phyloP scores from a whole-genome alignment of 768 basidiomycete genomes.

The Mycena epipterygia region DNA sequence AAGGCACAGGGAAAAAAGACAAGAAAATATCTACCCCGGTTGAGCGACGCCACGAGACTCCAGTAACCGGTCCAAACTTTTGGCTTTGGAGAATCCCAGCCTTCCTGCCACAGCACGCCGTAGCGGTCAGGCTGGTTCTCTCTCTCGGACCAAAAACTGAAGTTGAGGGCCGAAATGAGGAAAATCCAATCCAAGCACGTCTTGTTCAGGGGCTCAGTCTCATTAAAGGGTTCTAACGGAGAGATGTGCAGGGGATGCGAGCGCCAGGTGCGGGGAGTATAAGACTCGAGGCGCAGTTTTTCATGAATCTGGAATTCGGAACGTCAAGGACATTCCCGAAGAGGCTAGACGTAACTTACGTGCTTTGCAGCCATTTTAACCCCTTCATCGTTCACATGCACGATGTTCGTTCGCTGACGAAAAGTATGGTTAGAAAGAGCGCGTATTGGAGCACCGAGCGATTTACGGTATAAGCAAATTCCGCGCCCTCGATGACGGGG shows the following conservation, averaged over 20 bases:
- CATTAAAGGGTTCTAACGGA: constrained; percentile 74
- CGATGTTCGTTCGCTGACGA: constrained; percentile 73
- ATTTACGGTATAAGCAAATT: constrained; percentile 70
- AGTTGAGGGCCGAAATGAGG: constrained; percentile 88
- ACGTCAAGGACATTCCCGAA: constrained; percentile 7
- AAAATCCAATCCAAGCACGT: constrained; percentile 88
- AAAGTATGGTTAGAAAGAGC: constrained; percentile 14
- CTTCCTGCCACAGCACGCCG: constrained; percentile 82
- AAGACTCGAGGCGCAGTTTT: constrained; percentile 71
- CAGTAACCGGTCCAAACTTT: constrained; percentile 87
- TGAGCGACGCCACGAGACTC: constrained; percentile 87
- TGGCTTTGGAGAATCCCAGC: constrained; percentile 69
- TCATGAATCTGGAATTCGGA: constrained; percentile 69
- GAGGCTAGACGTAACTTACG: constrained; percentile 53
- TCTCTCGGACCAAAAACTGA: constrained; percentile 89
- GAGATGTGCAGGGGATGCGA: constrained; percentile 81
- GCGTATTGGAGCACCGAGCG: constrained; percentile 6
- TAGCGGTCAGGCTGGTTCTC: constrained; percentile 73
- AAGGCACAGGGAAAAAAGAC: constrained; percentile 10
- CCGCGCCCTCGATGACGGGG: constrained; percentile 71
- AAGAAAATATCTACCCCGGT: constrained; percentile 68
- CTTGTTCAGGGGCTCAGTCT: constrained; percentile 66
- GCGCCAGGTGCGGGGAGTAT: constrained; percentile 87
- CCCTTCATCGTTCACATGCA: constrained; percentile 71
- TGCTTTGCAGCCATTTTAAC: constrained; percentile 76